Conservation (phyloP, 768 basidiomycete species). For the Phlebiopsis gigantea region DNA sequence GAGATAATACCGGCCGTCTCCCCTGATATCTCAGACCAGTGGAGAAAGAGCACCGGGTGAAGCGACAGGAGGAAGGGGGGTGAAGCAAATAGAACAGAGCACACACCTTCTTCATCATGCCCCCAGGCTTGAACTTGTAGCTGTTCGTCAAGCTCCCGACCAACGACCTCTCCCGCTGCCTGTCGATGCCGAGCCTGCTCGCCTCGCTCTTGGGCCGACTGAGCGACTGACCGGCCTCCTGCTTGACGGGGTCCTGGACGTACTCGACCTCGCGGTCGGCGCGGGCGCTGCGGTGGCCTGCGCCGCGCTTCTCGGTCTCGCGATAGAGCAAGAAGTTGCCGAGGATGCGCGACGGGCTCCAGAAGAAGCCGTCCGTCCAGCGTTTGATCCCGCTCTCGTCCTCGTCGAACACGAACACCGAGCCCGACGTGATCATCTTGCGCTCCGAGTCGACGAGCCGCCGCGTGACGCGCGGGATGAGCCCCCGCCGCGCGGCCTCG, state of each 20-base stretch:
- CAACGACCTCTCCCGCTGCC: slow-evolving; percentile 72
- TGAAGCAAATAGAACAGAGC: background rate
- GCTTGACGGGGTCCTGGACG: slow-evolving; percentile 18
- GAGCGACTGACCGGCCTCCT: slow-evolving; percentile 36
- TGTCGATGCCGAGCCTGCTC: slow-evolving; percentile 48
- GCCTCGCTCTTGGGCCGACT: slow-evolving; percentile 60
- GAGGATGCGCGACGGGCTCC: slow-evolving; percentile 89
- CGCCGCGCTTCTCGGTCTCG: slow-evolving; percentile 82
- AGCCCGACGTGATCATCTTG: slow-evolving; percentile 88
- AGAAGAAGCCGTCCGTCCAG: slow-evolving; percentile 97
- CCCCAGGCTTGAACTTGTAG: slow-evolving; percentile 89
- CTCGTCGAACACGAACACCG: slow-evolving; percentile 97
- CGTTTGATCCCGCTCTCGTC: slow-evolving; percentile 96
- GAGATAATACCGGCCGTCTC: no score
- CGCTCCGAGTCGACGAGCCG: slow-evolving; percentile 90
- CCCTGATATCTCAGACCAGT: no score
- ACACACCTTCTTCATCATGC: slow-evolving; percentile 94
- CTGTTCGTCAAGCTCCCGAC: slow-evolving; percentile 90
- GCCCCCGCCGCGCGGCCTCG: slow-evolving; percentile 85
- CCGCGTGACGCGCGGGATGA: slow-evolving; percentile 89
- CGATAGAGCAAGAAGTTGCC: slow-evolving; percentile 96
- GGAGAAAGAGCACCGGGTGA: background rate
- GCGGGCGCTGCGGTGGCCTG: slow-evolving; percentile 53
- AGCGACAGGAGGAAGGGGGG: background rate
- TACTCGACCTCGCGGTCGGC: slow-evolving; percentile 33